Base-by-base conservation (phyloP, 176 grass and related monocot genomes). In the Oryza meyeriana region DNA sequence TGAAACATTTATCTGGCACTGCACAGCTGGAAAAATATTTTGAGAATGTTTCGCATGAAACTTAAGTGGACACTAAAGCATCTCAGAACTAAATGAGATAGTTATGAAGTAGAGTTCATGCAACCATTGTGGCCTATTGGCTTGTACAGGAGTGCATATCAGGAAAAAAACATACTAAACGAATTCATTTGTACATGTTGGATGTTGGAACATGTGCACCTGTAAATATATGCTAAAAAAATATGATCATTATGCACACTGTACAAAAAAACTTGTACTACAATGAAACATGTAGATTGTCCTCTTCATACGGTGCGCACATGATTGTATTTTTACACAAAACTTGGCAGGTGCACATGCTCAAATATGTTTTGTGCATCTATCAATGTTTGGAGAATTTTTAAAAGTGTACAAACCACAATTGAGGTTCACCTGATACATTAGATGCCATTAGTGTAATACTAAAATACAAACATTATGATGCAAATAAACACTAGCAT, bases 11-110 rank as follows among this genome's bases (percentile, higher is more conserved):
- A 28, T n/a, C n/a, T n/a, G n/a, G n/a, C 29, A 42, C 63, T 30
- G 12, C 52, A 81, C 20, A 28, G 33, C 32, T 29, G 10, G 66
- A 58, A 59, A 25, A 14, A 20, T 39, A 81, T 67, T 32, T 71
- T 81, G 18, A 69, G 34, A 65, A 26, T 59, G 57, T 44, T 61
- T 72, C 68, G 45, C 20, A 47, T 72, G 55, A 32, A 72, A 72
- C 42, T 69, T 65, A 38, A 76, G 20, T 39, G 32, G 12, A 76
- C 32, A 61, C 25, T 67, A 40, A 16, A 70, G 45, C 32, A 71
- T 13, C 59, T 71, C 52, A 58, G 52, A 58, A 58, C 22, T 22
- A 24, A 58, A 58, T 58, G 52, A 58, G 22, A 52, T 13, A 24
- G 22, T n/a, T n/a, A 58, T 22, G 22, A 58, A 58, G 52, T 24